A percentile compares a stretch with the other conserved stretches of the same genome.
Conservation (phyloP, 345 rosid genomes). For the Firmiana major region DNA sequence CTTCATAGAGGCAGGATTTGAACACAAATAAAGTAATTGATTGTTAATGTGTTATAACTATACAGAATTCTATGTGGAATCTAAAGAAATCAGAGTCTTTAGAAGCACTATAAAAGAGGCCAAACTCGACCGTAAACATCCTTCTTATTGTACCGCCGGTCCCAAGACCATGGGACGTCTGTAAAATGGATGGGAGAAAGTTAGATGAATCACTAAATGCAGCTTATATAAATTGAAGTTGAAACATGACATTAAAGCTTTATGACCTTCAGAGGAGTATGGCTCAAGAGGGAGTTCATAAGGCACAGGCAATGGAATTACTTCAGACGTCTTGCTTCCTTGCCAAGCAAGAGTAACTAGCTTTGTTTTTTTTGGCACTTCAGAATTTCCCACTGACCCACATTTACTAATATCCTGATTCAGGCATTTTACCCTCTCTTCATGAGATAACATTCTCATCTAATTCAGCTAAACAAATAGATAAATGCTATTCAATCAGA, state of each 20-base stretch:
- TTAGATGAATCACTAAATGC: slow-evolving; percentile 1
- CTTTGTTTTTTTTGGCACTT: slow-evolving; percentile 31
- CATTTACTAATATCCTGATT: slow-evolving; percentile 24
- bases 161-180: slow-evolving; percentile 99
- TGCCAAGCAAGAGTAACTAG: slow-evolving; percentile 68
- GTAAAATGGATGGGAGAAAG: slow-evolving; percentile 11
- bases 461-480: background rate
- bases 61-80: background rate
- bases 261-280: slow-evolving; percentile 65
- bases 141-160: slow-evolving; percentile 60
- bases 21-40: background rate
- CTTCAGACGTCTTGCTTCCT: slow-evolving; percentile 43
- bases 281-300: slow-evolving; percentile 77
- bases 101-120: slow-evolving; percentile 44
- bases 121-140: slow-evolving; percentile 85
- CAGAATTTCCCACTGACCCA: slow-evolving; percentile 18
- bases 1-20: background rate
- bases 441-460: background rate
- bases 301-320: slow-evolving; percentile 66
- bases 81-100: slow-evolving; percentile 21
- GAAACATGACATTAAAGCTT: background rate
- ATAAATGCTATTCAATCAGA: background rate
- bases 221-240: background rate
- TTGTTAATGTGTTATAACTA: background rate
- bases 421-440: background rate